Evolutionary conservation across 2,329 filamentous ascomycete species (phyloP), one percentile per base, ranked within the genome.

Genomic region (Microsporum ferrugineum): DNA sequence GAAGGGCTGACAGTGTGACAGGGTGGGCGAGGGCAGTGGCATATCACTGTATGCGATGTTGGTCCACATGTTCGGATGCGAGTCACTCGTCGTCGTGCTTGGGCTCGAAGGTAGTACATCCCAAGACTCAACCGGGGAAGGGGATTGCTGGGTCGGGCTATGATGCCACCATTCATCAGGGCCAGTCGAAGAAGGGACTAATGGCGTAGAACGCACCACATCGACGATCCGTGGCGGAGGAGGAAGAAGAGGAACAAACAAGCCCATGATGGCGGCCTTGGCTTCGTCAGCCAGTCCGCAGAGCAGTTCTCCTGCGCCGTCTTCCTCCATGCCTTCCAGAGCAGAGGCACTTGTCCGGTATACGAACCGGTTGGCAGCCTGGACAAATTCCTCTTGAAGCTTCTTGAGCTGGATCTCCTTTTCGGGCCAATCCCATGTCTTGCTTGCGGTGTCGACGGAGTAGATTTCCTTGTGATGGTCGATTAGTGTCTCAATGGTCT

Each of bases 321-420:
- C 92, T 78, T 97, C 94, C 79, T 99, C 94, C 66, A 97, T 82
- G 61, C 94, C 94, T 77, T 99, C 94, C 60, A 99, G 82, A 53
- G 91, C 94, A 64, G 87, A 86, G 66, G 89, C 91, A 70, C 89
- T 85, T 14, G 92, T 91, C 71, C 91, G 87, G 78, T 88, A 99
- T 71, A 99, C 92, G 71, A 95, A 99, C 77, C 88, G 92, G 84
- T 99, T 99, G 79, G 92, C 87, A 66, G 91, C 89, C 78, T 97
- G 92, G 66, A 97, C 83, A 71, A 96, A 97, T 71, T 96, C 91
- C 63, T 96, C 90, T 73, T 97, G 94, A 69, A 97, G 82, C 80
- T 96, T 96, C 85, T 95, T 96, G 78, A 95, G 83, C 73, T 97
- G 92, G 68, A 88, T 82, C 70, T 96, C 91, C 82, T 97, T 97